Percentiles rank a stretch among this genome's conserved stretches.
These are phyloP conservation scores for Discostella pseudostelligera DNA, from an alignment of 108 stramenopile species.

Conservation along the genomic window DNA sequence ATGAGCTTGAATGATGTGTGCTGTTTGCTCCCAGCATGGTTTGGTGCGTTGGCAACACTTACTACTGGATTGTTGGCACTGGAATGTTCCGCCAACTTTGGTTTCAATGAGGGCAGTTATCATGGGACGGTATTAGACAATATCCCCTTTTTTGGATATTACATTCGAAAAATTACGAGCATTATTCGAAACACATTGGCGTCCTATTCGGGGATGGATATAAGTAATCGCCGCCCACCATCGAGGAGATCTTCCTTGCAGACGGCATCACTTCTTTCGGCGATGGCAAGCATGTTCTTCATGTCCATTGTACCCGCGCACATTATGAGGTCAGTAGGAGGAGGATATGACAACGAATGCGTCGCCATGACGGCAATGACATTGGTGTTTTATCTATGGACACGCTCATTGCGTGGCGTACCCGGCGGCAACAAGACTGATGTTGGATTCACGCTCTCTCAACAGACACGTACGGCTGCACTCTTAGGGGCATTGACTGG, in stretches of 20 bases:
- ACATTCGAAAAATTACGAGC: constrained; percentile 6
- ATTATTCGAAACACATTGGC: constrained; percentile 5
- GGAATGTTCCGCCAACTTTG: constrained; percentile 56
- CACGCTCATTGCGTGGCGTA: constrained; percentile 46
- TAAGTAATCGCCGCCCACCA: background rate
- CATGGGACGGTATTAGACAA: constrained; percentile 53
- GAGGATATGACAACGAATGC: constrained; percentile 96
- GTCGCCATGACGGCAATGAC: constrained; percentile 93
- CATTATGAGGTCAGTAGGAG: constrained; percentile 88
- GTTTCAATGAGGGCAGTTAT: constrained; percentile 23
- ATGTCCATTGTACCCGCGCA: constrained; percentile 84
- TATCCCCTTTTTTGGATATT: constrained; percentile 57
- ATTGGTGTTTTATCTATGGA: constrained; percentile 91
- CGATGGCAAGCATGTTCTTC: constrained; percentile 63
- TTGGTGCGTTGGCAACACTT: constrained; percentile 79
- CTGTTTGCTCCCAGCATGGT: constrained; percentile 91
- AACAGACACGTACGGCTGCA: constrained; percentile 9
- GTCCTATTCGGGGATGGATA: constrained; percentile 26
- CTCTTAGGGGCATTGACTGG: constrained; percentile 58
- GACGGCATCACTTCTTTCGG: constrained; percentile 42
- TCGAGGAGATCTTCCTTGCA: constrained; percentile 24
- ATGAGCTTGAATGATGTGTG: constrained; percentile 93
- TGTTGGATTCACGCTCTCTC: constrained; percentile 14
- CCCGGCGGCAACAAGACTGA: constrained; percentile 23
- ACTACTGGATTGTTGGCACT: constrained; percentile 65